Percentiles rank a stretch among this genome's conserved stretches.
These are phyloP conservation scores for Tricholoma flavovirens DNA, from an alignment of 768 basidiomycete genomes.

Conservation along the genomic window DNA sequence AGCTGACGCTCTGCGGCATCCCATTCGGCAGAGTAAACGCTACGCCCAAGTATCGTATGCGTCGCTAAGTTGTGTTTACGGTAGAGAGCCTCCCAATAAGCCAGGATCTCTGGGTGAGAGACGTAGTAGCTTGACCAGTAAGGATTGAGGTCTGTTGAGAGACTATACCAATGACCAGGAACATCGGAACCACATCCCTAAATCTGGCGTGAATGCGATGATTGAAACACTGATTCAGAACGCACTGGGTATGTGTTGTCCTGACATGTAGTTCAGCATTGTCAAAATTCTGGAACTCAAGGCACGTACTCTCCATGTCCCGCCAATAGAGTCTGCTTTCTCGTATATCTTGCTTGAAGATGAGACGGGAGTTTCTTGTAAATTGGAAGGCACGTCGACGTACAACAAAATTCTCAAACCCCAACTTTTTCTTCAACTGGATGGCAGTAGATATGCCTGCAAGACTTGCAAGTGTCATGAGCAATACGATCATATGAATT, in stretches of 20 bases:
- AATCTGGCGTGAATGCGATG: neutral
- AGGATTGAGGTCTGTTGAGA: conserved; percentile 50
- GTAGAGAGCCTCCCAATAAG: conserved; percentile 45
- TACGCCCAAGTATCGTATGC: conserved; percentile 37
- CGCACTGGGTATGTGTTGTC: conserved; percentile 52
- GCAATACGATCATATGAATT: neutral
- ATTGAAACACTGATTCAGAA: neutral
- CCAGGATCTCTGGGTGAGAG: conserved; percentile 43
- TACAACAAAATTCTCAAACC: conserved; percentile 45
- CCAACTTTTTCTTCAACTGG: conserved; percentile 36
- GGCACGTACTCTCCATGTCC: conserved; percentile 49
- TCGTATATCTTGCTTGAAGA: conserved; percentile 41
- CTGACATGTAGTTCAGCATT: conserved; percentile 20
- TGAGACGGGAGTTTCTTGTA: neutral
- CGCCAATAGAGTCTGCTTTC: conserved; percentile 40
- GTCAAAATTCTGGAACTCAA: neutral
- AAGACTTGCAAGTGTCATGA: conserved; percentile 23
- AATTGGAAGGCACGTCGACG: conserved; percentile 8
- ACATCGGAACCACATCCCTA: conserved; percentile 55
- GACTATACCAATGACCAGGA: conserved; percentile 48
- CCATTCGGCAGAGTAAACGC: conserved; percentile 41
- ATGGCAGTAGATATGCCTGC: conserved; percentile 47
- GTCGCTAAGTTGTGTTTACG: conserved; percentile 36
- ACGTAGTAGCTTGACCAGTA: conserved; percentile 44
- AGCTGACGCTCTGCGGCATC: conserved; percentile 32